These are phyloP conservation scores for Jaminaea rosea DNA, from an alignment of 1,284 basidiomycete genomes.

Conservation along the genomic window DNA sequence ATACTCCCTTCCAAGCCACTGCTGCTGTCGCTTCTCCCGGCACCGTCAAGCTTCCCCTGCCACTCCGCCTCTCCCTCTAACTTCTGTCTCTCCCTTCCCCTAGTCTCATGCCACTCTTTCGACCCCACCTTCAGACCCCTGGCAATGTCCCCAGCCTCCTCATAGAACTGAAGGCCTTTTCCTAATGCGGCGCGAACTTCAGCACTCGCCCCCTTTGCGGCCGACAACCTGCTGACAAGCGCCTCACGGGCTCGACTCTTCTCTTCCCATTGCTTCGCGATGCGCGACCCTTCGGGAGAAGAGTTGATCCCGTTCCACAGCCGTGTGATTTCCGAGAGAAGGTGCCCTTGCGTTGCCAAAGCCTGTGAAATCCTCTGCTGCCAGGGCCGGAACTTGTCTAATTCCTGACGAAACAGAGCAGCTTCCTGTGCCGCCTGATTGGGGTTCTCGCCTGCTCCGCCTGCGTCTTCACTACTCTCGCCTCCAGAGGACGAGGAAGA, in stretches of 20 bases:
- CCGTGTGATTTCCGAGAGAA: slow-evolving; percentile 1
- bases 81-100: slow-evolving; percentile 64
- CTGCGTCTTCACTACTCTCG: slow-evolving; percentile 78
- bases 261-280: slow-evolving; percentile 62
- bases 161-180: slow-evolving; percentile 81
- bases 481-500: slow-evolving; percentile 72
- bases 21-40: not conserved
- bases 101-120: slow-evolving; percentile 57
- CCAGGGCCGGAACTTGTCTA: slow-evolving; percentile 10
- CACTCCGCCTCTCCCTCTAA: slow-evolving; percentile 64
- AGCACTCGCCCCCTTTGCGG: slow-evolving; percentile 70
- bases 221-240: slow-evolving; percentile 61
- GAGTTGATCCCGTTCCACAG: slow-evolving; percentile 3
- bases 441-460: slow-evolving; percentile 85
- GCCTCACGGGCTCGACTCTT: slow-evolving; percentile 69
- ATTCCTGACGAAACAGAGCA: slow-evolving; percentile 50
- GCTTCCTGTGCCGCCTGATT: slow-evolving; percentile 73
- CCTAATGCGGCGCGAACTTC: slow-evolving; percentile 76
- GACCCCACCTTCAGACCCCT: slow-evolving; percentile 58
- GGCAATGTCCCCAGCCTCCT: slow-evolving; percentile 65
- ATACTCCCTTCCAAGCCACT: slow-evolving; percentile 5
- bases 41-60: slow-evolving; percentile 54
- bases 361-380: slow-evolving; percentile 2
- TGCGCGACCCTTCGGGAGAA: slow-evolving; percentile 50
- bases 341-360: not conserved